Evolutionary conservation across 2,329 filamentous ascomycete species (phyloP), one percentile per base, ranked within the genome.

Genomic region (Amesomyces nigricolor): DNA sequence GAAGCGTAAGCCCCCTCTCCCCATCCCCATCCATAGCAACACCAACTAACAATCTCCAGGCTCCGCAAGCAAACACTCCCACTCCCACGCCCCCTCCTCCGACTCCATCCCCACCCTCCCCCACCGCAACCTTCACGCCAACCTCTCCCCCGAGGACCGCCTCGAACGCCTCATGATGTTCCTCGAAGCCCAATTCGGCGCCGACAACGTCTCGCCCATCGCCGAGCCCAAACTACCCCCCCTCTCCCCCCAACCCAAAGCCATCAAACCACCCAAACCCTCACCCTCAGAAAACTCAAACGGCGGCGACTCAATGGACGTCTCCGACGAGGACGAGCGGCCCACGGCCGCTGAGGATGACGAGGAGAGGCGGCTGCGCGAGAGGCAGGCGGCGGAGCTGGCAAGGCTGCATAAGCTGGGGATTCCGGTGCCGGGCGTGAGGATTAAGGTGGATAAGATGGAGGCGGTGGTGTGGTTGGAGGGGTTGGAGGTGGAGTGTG

Each of bases 141-240:
- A 87, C 44, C 72, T 90, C 42, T 80, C 80, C 9, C 78, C 91
- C 0, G 78, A 86, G 44, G 89, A 95, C 63, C 87, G 89, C 40
- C 83, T 97, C 40, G 82, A 87, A 60, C 86, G 92, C 35, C 83
- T 99, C 17, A 87, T 95, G 73, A 89, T 96, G 83, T 96, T 99
- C 75, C 85, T 99, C 13, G 94, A 99, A 75, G 89, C 91, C 2
- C 94, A 99, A 70, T 99, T 99, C 67, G 94, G 94, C 59, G 78
- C 83, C 32, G 86, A 94, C 61, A 86, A 89, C 57, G 85, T 97
- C 54, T 78, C 81, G 0, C 91, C 92, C 4, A 88, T 97, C 62
- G 80, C 85, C 39, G 75, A 72, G 66, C 74, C 90, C 57, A 80
- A 84, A 69, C 69, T 83, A 29, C 19, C 58, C 53, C 22, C 44